Evolutionary conservation across 129 eudicot genomes (phyloP).

Genomic region (Saussurea involucrata): DNA sequence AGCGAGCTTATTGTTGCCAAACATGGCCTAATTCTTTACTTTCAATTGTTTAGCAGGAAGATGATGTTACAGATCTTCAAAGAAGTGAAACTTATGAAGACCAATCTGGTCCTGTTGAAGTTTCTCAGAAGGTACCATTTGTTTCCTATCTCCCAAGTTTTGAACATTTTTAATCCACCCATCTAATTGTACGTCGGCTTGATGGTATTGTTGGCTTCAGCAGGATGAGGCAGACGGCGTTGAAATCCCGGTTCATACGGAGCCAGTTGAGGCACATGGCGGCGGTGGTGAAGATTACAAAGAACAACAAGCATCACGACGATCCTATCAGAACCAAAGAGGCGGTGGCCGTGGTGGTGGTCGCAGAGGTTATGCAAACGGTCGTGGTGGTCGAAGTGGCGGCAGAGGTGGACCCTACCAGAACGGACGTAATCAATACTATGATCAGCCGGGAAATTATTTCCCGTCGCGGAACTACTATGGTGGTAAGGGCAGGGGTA

Average conservation of each 20-base stretch:
- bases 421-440: conserved; percentile 73
- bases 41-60: conserved; percentile 49
- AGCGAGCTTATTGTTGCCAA: not conserved
- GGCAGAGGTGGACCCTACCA: conserved; percentile 62
- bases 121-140: conserved; percentile 37
- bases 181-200: not conserved
- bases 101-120: conserved; percentile 44
- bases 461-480: conserved; percentile 54
- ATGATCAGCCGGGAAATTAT: conserved; percentile 67
- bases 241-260: conserved; percentile 33
- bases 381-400: conserved; percentile 74
- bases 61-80: conserved; percentile 31
- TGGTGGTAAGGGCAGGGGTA: conserved; percentile 51
- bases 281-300: conserved; percentile 44
- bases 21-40: not conserved
- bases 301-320: conserved; percentile 48
- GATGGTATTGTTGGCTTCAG: not conserved
- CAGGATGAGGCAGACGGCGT: conserved; percentile 43
- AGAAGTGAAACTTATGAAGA: conserved; percentile 37
- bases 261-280: conserved; percentile 19
- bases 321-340: conserved; percentile 53
- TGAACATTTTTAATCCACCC: not conserved
- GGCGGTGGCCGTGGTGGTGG: conserved; percentile 57
- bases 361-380: conserved; percentile 62
- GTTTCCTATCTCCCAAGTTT: not conserved